Evolutionary conservation across 306 rosid genomes (phyloP), one percentile per base, ranked within the genome.

Genomic region (Ziziphus jujuba): DNA sequence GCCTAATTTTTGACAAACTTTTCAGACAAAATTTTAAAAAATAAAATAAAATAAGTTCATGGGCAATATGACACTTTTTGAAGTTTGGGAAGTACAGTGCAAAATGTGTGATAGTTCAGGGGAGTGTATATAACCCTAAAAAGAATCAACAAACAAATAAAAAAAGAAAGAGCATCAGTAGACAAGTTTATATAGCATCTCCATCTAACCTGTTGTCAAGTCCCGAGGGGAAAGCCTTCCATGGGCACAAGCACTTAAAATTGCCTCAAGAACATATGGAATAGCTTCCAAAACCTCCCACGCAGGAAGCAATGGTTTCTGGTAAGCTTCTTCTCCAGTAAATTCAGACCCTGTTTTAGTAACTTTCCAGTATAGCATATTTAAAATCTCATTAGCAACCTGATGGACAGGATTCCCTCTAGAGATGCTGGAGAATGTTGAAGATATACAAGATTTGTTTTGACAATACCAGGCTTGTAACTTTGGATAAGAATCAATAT

Each of bases 201-300:
- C 63, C 69, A 73, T 62, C 80, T 61, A 70, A 89, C 96, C 96
- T 84, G 92, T 89, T 38, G 89, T 85, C 78, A 89, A 48, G 71
- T 89, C 88, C 56, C 96, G 86, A 28, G 96, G 83, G 69, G 93
- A 87, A 79, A 89, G 81, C 76, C 85, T 80, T 66, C 93, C 93
- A 79, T 89, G 86, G 73, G 81, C 89, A 66, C 91, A 89, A 57
- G 96, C 89, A 79, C 86, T 87, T 72, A 87, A 79, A 76, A 85
- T 81, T 73, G 91, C 82, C 66, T 87, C 92, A 53, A 89, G 87
- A 67, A 87, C 96, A 71, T 72, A 81, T 52, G 96, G 96, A 73
- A 87, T 69, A 61, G 91, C 87, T 85, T 87, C 93, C 67, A 89
- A 77, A 53, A 89, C 70, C 79, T 89, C 91, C 96, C 96, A 89